phyloP scores from a whole-genome alignment of 2,329 filamentous ascomycete species.

The Fonsecaea pedrosoi region DNA sequence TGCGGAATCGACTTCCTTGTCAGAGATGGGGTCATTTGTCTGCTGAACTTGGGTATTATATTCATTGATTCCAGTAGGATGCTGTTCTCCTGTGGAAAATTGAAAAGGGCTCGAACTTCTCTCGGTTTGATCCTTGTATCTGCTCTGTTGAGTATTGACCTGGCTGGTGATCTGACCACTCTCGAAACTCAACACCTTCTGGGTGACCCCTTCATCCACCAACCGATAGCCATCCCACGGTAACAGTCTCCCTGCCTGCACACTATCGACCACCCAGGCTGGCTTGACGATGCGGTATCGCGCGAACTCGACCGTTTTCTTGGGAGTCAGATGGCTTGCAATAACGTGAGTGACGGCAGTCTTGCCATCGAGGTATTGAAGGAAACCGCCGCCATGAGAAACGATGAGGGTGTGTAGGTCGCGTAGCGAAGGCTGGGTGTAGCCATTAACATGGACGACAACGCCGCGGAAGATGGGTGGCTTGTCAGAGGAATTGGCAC shows the following conservation, averaged over 20 bases:
- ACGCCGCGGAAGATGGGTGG: constrained; percentile 89
- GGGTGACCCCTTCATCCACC: constrained; percentile 80
- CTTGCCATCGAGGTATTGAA: constrained; percentile 94
- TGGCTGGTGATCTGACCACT: constrained; percentile 72
- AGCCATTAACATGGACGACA: constrained; percentile 91
- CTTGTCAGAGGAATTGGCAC: constrained; percentile 70
- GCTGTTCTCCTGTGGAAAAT: background rate
- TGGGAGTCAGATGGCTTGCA: constrained; percentile 85
- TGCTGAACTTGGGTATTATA: background rate
- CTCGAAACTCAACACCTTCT: constrained; percentile 74
- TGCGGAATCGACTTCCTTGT: background rate
- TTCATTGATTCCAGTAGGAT: background rate
- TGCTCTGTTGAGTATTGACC: constrained; percentile 62
- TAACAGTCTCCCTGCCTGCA: constrained; percentile 78
- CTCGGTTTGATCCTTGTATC: constrained; percentile 82
- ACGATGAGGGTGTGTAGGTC: constrained; percentile 89
- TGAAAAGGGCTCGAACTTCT: constrained; percentile 77
- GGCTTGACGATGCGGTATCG: constrained; percentile 93
- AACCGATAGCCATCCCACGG: constrained; percentile 88
- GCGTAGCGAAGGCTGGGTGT: constrained; percentile 91
- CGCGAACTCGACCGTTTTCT: constrained; percentile 87
- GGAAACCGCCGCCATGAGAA: constrained; percentile 88
- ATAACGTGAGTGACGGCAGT: constrained; percentile 96
- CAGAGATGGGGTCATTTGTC: background rate
- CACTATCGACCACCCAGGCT: constrained; percentile 90